Conservation (phyloP, 2,329 filamentous ascomycete genomes). For the Penicillium sp. region DNA sequence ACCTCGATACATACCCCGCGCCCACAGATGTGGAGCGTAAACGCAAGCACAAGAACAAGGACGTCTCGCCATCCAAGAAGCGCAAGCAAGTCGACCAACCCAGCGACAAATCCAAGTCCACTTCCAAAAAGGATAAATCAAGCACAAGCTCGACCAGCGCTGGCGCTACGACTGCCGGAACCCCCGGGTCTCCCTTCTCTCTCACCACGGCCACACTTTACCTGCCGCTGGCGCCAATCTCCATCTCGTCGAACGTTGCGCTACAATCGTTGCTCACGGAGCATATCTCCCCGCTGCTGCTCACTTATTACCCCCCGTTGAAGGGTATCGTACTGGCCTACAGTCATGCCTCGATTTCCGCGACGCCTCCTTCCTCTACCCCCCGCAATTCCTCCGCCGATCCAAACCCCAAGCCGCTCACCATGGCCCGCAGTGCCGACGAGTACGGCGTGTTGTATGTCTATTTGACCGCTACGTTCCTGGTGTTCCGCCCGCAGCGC, state of each 20-base stretch:
- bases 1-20: constrained; percentile 37
- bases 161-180: constrained; percentile 13
- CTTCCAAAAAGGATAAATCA: constrained; percentile 7
- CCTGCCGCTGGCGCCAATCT: constrained; percentile 62
- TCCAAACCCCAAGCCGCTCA: constrained; percentile 43
- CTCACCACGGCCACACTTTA: constrained; percentile 78
- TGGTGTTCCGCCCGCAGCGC: constrained; percentile 76
- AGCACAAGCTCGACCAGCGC: constrained; percentile 20
- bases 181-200: constrained; percentile 69
- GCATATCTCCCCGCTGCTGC: constrained; percentile 64
- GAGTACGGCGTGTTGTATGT: constrained; percentile 86
- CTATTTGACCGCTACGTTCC: constrained; percentile 85
- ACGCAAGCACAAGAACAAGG: constrained; percentile 52
- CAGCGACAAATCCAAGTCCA: constrained; percentile 18
- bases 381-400: constrained; percentile 31
- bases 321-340: constrained; percentile 62
- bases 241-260: constrained; percentile 55
- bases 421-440: constrained; percentile 58
- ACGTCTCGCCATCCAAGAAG: constrained; percentile 48
- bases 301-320: constrained; percentile 64
- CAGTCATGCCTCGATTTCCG: constrained; percentile 49
- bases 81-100: constrained; percentile 39
- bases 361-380: constrained; percentile 41
- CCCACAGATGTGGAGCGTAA: constrained; percentile 41
- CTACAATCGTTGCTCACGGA: constrained; percentile 63